These are phyloP conservation scores for Aspergillus sp. DNA, from an alignment of 2,329 filamentous ascomycete species.

Conservation along the genomic window DNA sequence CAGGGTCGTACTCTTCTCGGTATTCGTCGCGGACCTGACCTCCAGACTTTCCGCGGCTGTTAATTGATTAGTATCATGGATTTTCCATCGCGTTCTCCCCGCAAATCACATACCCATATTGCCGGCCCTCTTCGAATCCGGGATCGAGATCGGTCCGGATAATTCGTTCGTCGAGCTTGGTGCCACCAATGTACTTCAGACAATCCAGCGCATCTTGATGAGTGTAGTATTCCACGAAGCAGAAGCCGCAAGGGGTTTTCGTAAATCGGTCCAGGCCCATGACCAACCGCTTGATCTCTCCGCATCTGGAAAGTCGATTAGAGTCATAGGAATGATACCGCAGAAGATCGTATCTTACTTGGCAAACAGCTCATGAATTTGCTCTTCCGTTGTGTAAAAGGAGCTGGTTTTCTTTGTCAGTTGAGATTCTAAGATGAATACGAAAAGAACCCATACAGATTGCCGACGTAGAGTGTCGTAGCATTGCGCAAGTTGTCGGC, in stretches of 20 bases:
- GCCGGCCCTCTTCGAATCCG: conserved; percentile 90
- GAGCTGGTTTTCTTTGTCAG: conserved; percentile 54
- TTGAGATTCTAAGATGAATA: not conserved
- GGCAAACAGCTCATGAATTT: conserved; percentile 94
- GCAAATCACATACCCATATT: conserved; percentile 66
- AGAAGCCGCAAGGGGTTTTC: conserved; percentile 98
- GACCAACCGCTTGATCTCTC: conserved; percentile 95
- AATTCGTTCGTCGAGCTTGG: conserved; percentile 94
- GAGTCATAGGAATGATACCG: not conserved
- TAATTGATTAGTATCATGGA: not conserved
- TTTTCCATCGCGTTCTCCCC: not conserved
- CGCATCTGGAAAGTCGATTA: conserved; percentile 54
- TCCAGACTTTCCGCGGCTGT: conserved; percentile 80
- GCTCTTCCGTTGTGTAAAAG: conserved; percentile 98
- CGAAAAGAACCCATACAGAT: conserved; percentile 61
- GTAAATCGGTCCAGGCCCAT: conserved; percentile 97
- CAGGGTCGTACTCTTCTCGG: conserved; percentile 93
- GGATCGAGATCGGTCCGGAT: conserved; percentile 95
- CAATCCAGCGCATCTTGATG: conserved; percentile 96
- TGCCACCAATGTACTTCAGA: conserved; percentile 97
- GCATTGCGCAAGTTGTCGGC: conserved; percentile 82
- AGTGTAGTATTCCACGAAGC: conserved; percentile 98
- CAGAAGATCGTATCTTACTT: conserved; percentile 54
- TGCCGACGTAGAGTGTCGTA: conserved; percentile 95
- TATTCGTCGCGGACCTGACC: conserved; percentile 98